Evolutionary conservation across 176 grass and related monocot species (phyloP), one percentile per base, ranked within the genome.

Genomic region (Typha latifolia): DNA sequence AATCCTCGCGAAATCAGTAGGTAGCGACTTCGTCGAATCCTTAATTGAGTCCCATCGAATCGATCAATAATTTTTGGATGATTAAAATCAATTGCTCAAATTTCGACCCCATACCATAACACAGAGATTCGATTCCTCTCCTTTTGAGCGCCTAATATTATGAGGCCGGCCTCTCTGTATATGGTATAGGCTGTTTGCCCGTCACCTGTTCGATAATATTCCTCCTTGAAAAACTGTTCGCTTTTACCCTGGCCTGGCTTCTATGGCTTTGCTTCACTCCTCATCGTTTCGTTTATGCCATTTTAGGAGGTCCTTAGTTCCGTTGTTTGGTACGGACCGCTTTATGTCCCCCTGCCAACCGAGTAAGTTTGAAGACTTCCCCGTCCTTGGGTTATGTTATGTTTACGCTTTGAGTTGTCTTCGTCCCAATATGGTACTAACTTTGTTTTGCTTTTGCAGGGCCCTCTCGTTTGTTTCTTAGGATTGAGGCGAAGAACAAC

Each of bases 401-500:
- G 53, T 21, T 59, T 9, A 22, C 22, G 4, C 10, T 59, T 59
- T 29, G 14, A 59, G 53, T 22, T 59, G 16, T 22, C 7, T 22
- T 5, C 20, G 20, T 59, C 8, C 14, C 20, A 18, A 59, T 59
- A 59, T 2, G 20, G n/a, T 3, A 21, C 6, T 43, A 43, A 22
- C 20, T 59, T 19, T 59, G 18, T 55, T 55, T 55, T 55, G 51
- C 9, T 43, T 49, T 15, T 48, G 63, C 18, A 4, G 71, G 16
- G 26, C 53, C n/a, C 27, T 66, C 65, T 27, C 61, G 61, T 6
- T 14, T 18, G 27, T 84, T 24, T 78, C 81, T 67, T 13, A 84
- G 81, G 68, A 80, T 99, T 48, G 73, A 85, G 61, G 94, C 86
- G 0, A 87, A 82, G 84, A 74, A 78, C 15, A 66, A 62, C 26